A percentile compares a stretch with the other conserved stretches of the same genome.
phyloP scores from a whole-genome alignment of 495 filamentous ascomycete genomes.

The Podospora australis region DNA sequence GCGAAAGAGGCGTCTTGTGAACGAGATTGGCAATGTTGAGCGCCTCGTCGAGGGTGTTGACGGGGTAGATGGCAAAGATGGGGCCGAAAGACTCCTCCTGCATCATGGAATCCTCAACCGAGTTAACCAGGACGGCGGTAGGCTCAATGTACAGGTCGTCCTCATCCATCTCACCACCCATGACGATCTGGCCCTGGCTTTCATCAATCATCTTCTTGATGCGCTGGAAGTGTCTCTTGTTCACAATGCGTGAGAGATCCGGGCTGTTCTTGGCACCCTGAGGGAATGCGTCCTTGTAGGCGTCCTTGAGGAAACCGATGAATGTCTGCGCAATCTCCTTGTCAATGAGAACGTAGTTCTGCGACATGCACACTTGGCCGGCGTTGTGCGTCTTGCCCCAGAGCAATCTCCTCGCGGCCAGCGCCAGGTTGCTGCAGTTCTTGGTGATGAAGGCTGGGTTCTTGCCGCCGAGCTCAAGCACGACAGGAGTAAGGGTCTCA shows the following conservation, averaged over 20 bases:
- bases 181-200: slow-evolving; percentile 72
- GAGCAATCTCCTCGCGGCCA: slow-evolving; percentile 77
- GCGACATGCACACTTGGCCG: slow-evolving; percentile 82
- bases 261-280: slow-evolving; percentile 65
- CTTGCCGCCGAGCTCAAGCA: slow-evolving; percentile 81
- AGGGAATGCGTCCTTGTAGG: slow-evolving; percentile 76
- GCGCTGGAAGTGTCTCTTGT: slow-evolving; percentile 68
- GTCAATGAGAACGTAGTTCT: slow-evolving; percentile 86
- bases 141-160: slow-evolving; percentile 74
- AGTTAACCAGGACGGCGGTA: slow-evolving; percentile 72
- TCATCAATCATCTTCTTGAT: slow-evolving; percentile 83
- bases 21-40: slow-evolving; percentile 69
- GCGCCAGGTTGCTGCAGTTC: slow-evolving; percentile 59
- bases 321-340: slow-evolving; percentile 63
- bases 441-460: slow-evolving; percentile 89
- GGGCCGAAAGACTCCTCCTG: slow-evolving; percentile 84
- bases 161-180: slow-evolving; percentile 79
- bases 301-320: slow-evolving; percentile 63
- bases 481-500: slow-evolving; percentile 81
- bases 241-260: slow-evolving; percentile 76
- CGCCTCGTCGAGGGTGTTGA: slow-evolving; percentile 71
- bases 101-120: slow-evolving; percentile 69
- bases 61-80: slow-evolving; percentile 70
- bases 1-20: slow-evolving; percentile 69
- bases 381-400: slow-evolving; percentile 84